These are phyloP conservation scores for Tilletiopsis washingtonensis DNA, from an alignment of 1,284 basidiomycete genomes.

Conservation along the genomic window DNA sequence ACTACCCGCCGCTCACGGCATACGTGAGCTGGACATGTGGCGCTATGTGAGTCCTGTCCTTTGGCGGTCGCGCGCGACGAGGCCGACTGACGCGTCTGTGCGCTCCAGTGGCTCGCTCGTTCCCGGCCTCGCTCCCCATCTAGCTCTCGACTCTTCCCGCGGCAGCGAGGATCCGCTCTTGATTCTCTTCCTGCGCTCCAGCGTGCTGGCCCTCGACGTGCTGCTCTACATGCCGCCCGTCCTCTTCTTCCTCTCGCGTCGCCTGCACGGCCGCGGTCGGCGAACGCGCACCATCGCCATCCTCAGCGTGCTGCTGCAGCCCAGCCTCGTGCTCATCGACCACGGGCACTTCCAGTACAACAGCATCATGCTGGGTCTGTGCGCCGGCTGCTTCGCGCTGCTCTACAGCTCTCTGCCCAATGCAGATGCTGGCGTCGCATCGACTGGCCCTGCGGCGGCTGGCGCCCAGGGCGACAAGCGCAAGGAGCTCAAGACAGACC, in stretches of 20 bases:
- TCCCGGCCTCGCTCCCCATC: conserved; percentile 32
- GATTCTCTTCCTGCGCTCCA: conserved; percentile 71
- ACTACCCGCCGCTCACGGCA: conserved; percentile 78
- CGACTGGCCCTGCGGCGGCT: conserved; percentile 6
- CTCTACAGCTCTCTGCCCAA: conserved; percentile 39
- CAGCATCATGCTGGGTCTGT: conserved; percentile 45
- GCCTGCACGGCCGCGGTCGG: conserved; percentile 30
- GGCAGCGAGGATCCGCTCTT: conserved; percentile 61
- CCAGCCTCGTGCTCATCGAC: conserved; percentile 73
- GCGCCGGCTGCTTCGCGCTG: conserved; percentile 28
- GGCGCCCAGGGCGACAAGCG: not conserved
- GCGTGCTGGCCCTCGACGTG: conserved; percentile 64
- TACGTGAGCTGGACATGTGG: conserved; percentile 41
- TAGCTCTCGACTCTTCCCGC: conserved; percentile 65
- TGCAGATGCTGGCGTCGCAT: conserved; percentile 7
- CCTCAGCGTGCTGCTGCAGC: conserved; percentile 65
- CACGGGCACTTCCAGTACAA: conserved; percentile 77
- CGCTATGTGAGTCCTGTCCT: conserved; percentile 6
- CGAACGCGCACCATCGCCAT: conserved; percentile 36
- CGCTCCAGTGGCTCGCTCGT: conserved; percentile 8
- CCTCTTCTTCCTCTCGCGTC: conserved; percentile 26
- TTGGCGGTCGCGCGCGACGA: conserved; percentile 1
- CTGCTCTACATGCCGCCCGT: conserved; percentile 67
- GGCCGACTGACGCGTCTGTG: not conserved
- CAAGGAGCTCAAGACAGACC: conserved; percentile 10